Base-by-base conservation (phyloP, 2,329 filamentous ascomycete genomes). In the Aspergillus luchuensis region DNA sequence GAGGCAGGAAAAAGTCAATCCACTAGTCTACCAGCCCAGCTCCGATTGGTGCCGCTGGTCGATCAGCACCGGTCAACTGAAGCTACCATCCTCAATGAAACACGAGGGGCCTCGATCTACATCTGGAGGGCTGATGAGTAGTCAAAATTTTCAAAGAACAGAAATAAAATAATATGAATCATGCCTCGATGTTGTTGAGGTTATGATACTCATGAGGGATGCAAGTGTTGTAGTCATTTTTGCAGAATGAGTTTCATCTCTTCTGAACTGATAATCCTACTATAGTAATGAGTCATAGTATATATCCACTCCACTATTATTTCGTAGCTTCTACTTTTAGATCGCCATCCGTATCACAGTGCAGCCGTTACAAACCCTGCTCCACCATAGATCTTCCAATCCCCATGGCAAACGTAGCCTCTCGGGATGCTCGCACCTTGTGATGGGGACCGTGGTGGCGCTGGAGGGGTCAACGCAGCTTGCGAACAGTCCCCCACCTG, bases 391-490 rank as follows among this genome's bases (percentile, higher is more conserved):
- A 25, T 21, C 45, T 33, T 5, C 8, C 38, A 47, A 13, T 33
- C 3, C 5, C 23, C 33, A 19, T 4, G 13, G 23, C 19, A 56
- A 33, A 2, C n/a, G 19, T 25, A 8, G 52, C 38, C 23, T 28
- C 21, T 28, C 38, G 17, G 8, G 17, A 28, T 21, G 25, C 5
- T 13, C 38, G 11, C 43, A 21, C 41, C 5, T 10, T 28, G 30
- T 8, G 41, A 43, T 60, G 62, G 47, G 62, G 62, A 64, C 62
- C 62, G 56, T 51, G 59, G 62, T 59, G 59, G 62, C 57, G 25
- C 10, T 41, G 50, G 61, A 61, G 61, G 61, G 59, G 61, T 56
- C 28, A 56, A 41, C 30, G 36, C 30, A 43, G 30, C n/a, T 45
- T n/a, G 23, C n/a, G 39, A 36, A 23, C 25, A 45, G 30, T 11